Evolutionary conservation across 2,329 filamentous ascomycete species (phyloP).

Genomic region (Helminthosporium solani): DNA sequence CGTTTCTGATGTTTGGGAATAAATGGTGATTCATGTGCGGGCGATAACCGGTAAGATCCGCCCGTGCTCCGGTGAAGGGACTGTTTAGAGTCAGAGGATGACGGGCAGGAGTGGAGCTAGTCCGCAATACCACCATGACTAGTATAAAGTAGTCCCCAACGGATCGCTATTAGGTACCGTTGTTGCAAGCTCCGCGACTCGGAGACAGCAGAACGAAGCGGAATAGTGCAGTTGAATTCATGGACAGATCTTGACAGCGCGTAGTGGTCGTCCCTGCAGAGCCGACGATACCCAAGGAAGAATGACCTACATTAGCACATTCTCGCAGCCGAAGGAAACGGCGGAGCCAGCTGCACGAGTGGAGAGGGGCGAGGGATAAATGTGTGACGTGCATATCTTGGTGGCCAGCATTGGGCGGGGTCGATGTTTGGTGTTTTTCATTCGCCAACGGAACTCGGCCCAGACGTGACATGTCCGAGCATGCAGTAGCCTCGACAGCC

Average conservation of each 20-base stretch:
- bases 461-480: constrained; percentile 8
- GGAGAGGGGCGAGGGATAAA: constrained; percentile 19
- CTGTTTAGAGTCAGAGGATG: constrained; percentile 10
- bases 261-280: constrained; percentile 22
- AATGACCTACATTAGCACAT: constrained; percentile 30
- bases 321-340: constrained; percentile 20
- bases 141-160: constrained; percentile 16
- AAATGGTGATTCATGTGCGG: not conserved
- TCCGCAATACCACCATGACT: constrained; percentile 22
- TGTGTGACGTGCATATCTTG: constrained; percentile 43
- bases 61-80: constrained; percentile 20
- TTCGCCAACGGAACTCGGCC: constrained; percentile 22
- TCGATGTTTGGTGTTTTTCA: constrained; percentile 20
- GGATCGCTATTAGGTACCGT: constrained; percentile 12
- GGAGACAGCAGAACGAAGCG: too few relatives aligned
- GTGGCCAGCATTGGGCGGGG: constrained; percentile 33
- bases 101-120: constrained; percentile 22
- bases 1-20: not conserved
- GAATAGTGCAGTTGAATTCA: too few relatives aligned
- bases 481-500: not conserved
- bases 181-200: constrained; percentile 3
- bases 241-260: constrained; percentile 10
- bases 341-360: constrained; percentile 24
- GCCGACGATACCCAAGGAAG: not conserved
- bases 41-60: not conserved